Evolutionary conservation across 345 rosid species (phyloP).

Genomic region (Gossypium raimondii): DNA sequence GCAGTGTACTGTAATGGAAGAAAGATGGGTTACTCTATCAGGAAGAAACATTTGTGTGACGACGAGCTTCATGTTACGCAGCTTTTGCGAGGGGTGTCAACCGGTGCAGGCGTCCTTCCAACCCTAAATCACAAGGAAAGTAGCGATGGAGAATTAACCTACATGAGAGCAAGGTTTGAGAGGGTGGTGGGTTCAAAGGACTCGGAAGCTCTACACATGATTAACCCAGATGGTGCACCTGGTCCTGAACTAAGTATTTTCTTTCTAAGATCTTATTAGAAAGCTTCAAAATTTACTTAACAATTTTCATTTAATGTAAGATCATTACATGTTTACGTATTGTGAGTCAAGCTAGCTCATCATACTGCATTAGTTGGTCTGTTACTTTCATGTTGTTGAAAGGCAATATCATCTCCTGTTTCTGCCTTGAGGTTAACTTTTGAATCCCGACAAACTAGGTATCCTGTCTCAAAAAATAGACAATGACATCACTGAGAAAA

Average conservation of each 20-base stretch:
- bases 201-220: conserved; percentile 89
- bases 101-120: conserved; percentile 96
- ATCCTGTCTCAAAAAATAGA: not conserved
- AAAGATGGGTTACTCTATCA: conserved; percentile 73
- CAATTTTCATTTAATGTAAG: not conserved
- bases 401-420: not conserved
- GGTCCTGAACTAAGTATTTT: conserved; percentile 88
- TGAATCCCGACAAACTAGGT: not conserved
- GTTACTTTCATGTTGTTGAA: not conserved
- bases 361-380: not conserved
- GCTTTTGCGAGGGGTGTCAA: conserved; percentile 75
- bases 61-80: conserved; percentile 89
- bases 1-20: conserved; percentile 88
- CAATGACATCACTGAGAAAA: too few species aligned
- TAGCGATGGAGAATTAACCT: conserved; percentile 64
- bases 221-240: conserved; percentile 87
- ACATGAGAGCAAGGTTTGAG: conserved; percentile 86
- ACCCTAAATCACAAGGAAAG: conserved; percentile 48
- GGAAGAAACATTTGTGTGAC: conserved; percentile 79
- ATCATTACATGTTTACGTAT: not conserved
- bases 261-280: conserved; percentile 47
- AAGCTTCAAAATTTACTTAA: not conserved
- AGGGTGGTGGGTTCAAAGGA: conserved; percentile 85
- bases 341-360: not conserved
- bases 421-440: not conserved